Percentiles rank a stretch among this genome's conserved stretches.
Evolutionary conservation across 2,329 filamentous ascomycete species (phyloP).

Genomic region (Furcasterigmium sp.): DNA sequence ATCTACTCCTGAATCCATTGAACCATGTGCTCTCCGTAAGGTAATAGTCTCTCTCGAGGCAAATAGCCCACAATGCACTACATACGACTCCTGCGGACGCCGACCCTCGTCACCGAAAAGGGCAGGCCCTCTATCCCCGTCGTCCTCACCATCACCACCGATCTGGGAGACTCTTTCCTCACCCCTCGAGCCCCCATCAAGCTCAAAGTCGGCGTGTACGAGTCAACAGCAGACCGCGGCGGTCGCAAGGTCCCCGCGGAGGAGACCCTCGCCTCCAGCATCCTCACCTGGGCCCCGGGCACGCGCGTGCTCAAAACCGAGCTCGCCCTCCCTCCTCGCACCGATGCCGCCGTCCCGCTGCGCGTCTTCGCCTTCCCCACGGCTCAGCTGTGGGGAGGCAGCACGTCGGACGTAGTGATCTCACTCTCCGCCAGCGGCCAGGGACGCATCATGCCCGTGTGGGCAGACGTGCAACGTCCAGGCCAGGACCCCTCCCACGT

Average conservation of each 20-base stretch:
- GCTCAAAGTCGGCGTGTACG: constrained; percentile 29
- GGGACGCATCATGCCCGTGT: constrained; percentile 39
- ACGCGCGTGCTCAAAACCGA: constrained; percentile 30
- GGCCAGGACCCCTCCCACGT: constrained; percentile 12
- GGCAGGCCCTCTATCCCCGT: constrained; percentile 29
- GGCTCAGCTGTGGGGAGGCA: constrained; percentile 1
- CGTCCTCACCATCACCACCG: constrained; percentile 50
- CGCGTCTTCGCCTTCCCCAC: constrained; percentile 3
- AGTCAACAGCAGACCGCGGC: constrained; percentile 8
- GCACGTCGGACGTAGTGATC: constrained; percentile 1
- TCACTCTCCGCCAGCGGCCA: constrained; percentile 6
- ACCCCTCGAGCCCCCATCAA: constrained; percentile 37
- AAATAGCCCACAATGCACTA: constrained; percentile 60
- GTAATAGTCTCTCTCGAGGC: too few species aligned
- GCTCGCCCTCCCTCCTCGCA: constrained; percentile 13
- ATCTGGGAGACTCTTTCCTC: constrained; percentile 51
- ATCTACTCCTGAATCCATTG: too few species aligned
- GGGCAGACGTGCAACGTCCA: constrained; percentile 22
- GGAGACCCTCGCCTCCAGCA: constrained; percentile 22
- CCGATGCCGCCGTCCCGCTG: background rate
- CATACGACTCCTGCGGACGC: constrained; percentile 46
- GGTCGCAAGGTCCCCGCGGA: constrained; percentile 16
- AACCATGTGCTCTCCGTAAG: too few species aligned
- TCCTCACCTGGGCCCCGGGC: constrained; percentile 21
- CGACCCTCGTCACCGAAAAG: constrained; percentile 25